Base-by-base conservation (phyloP, 2,329 filamentous ascomycete genomes). In the Colletotrichum liaoningense region DNA sequence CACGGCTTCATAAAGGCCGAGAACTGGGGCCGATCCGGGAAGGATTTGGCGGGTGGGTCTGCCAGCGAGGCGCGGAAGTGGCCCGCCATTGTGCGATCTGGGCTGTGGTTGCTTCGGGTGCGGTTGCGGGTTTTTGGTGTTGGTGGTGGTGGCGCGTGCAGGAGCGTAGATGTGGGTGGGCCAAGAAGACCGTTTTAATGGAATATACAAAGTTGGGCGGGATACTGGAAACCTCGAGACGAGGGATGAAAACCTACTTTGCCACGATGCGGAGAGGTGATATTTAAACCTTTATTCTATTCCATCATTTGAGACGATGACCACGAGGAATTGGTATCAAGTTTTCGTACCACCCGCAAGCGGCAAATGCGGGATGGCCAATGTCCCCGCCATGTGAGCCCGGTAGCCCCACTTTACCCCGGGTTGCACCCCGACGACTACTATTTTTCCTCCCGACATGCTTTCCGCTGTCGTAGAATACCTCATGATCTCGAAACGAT, bases 1-100 rank as follows among this genome's bases (percentile, higher is more conserved):
- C 70, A 73, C 35, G 70, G 70, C 35, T 73, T 73, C 70, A 73
- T 70, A 49, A 73, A 73, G 55, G 67, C 70, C 16, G 70, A 65
- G 59, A 73, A 70, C 70, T 73, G 70, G 60, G 70, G 70, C 67
- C 67, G 70, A 8, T 73, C 60, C 55, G 70, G 22, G 35, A 62
- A 73, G 4, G 28, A 16, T 28, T 73, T 60, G 16, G 46, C 4
- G 35, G 66, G 70, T 57, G 70, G 66, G 60, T 68, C 54, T 16
- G 69, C 55, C 8, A 73, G 12, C 22, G 46, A 60, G 33, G 38
- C 59, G 26, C 70, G 70, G 70, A 73, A 73, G 60, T 73, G 70
- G 55, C 66, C 66, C 59, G 60, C 59, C 70, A 70, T 69, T 22
- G 42, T 35, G 28, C 5, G 46, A 33, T 33, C 19, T 33, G 42